phyloP scores from a whole-genome alignment of 805 yeast genomes.

The Wickerhamomyces pijperi region DNA sequence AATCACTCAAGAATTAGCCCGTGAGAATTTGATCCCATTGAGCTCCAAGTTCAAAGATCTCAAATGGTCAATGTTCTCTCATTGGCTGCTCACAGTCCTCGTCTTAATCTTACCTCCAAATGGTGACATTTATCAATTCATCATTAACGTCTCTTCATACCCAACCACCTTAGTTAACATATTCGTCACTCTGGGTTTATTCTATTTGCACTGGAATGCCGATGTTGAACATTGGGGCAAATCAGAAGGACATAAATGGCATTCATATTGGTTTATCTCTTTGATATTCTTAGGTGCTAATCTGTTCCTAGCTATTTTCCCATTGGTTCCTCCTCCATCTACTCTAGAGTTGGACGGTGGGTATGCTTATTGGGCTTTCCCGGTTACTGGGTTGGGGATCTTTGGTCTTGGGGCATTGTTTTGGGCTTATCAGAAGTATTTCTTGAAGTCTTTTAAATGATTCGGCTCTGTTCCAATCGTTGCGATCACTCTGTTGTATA shows the following conservation, averaged over 20 bases:
- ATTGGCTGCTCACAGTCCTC: slow-evolving; percentile 44
- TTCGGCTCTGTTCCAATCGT: too few species aligned
- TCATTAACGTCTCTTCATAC: slow-evolving; percentile 50
- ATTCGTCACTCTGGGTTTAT: slow-evolving; percentile 38
- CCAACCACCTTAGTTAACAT: slow-evolving; percentile 53
- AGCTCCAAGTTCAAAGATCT: slow-evolving; percentile 32
- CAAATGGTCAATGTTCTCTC: slow-evolving; percentile 35
- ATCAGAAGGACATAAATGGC: slow-evolving; percentile 14
- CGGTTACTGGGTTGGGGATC: slow-evolving; percentile 39
- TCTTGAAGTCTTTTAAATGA: not conserved
- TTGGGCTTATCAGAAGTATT: slow-evolving; percentile 16
- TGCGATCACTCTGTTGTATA: too few species aligned
- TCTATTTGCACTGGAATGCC: slow-evolving; percentile 35
- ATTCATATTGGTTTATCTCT: slow-evolving; percentile 19
- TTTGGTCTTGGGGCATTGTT: slow-evolving; percentile 31
- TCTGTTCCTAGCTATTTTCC: slow-evolving; percentile 40
- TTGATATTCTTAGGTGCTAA: slow-evolving; percentile 33
- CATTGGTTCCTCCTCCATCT: slow-evolving; percentile 43
- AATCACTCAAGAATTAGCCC: slow-evolving; percentile 48
- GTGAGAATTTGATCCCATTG: slow-evolving; percentile 38
- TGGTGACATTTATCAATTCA: slow-evolving; percentile 51
- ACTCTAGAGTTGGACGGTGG: slow-evolving; percentile 15
- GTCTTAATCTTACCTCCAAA: slow-evolving; percentile 50
- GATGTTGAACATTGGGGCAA: slow-evolving; percentile 30
- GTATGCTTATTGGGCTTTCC: slow-evolving; percentile 49